Conservation (phyloP, 768 basidiomycete genomes). For the Tylopilus subfusipes region DNA sequence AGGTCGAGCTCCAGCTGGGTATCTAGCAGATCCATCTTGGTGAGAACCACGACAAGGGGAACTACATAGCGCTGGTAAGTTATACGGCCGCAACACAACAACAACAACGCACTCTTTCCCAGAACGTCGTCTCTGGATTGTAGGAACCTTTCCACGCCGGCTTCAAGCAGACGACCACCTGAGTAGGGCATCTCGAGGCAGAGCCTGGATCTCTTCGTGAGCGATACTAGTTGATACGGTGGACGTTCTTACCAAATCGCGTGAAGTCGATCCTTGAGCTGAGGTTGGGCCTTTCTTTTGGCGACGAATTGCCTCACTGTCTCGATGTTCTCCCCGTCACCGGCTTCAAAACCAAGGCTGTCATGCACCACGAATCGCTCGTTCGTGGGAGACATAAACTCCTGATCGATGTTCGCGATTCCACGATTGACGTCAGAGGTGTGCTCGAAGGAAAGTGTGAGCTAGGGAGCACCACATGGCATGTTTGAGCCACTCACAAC, state of each 20-base stretch:
- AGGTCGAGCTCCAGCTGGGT: slow-evolving; percentile 1
- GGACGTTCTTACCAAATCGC: slow-evolving; percentile 9
- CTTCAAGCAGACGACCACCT: slow-evolving; percentile 15
- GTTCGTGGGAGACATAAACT: slow-evolving; percentile 15
- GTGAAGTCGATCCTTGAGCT: slow-evolving; percentile 8
- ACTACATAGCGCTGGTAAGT: not conserved
- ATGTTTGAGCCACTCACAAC: slow-evolving; percentile 7
- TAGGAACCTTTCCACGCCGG: slow-evolving; percentile 11
- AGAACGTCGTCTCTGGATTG: slow-evolving; percentile 1
- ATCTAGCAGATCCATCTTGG: slow-evolving; percentile 12
- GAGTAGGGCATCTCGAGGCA: slow-evolving; percentile 14
- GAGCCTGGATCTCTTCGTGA: slow-evolving; percentile 7
- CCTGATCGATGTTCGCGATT: slow-evolving; percentile 6
- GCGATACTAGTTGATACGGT: not conserved
- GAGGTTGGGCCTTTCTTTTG: slow-evolving; percentile 1
- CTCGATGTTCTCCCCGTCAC: slow-evolving; percentile 4
- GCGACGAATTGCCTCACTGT: slow-evolving; percentile 2
- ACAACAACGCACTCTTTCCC: slow-evolving; percentile 2
- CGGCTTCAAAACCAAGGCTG: slow-evolving; percentile 17
- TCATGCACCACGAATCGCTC: slow-evolving; percentile 16
- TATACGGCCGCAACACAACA: not conserved
- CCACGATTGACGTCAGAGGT: slow-evolving; percentile 4
- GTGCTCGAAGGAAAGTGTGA: not conserved
- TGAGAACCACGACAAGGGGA: slow-evolving; percentile 16
- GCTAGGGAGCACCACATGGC: not conserved